phyloP scores from a whole-genome alignment of 495 filamentous ascomycete genomes.

The Penicillium longicatenatum region DNA sequence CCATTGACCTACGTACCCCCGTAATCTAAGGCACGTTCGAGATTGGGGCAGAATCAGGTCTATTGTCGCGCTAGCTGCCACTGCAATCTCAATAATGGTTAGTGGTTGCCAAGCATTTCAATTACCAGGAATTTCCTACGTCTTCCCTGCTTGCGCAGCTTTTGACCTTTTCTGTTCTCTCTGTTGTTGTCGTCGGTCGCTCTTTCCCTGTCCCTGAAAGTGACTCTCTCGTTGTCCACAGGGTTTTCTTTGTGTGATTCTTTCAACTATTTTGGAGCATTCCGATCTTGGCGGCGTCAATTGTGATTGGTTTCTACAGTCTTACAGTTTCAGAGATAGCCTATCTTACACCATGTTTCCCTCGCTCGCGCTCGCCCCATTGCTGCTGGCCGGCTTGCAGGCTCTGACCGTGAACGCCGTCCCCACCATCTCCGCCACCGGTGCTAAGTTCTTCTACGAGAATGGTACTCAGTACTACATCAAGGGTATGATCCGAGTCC shows the following conservation, averaged over 20 bases:
- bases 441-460: constrained; percentile 82
- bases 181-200: constrained; percentile 5
- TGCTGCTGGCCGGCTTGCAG: constrained; percentile 36
- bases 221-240: constrained; percentile 15
- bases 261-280: background rate
- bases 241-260: constrained; percentile 1
- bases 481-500: constrained; percentile 57
- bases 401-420: constrained; percentile 33
- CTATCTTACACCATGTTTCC: constrained; percentile 27
- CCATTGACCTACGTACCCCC: background rate
- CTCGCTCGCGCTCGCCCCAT: constrained; percentile 23
- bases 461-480: constrained; percentile 80
- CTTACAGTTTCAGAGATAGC: constrained; percentile 11
- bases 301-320: constrained; percentile 2
- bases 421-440: constrained; percentile 65
- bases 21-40: constrained; percentile 8
- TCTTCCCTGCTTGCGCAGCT: background rate
- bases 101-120: constrained; percentile 20
- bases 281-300: background rate
- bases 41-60: constrained; percentile 11
- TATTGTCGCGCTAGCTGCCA: constrained; percentile 11
- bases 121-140: constrained; percentile 16
- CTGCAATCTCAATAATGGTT: constrained; percentile 17
- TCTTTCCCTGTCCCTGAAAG: constrained; percentile 6
- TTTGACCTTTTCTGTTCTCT: background rate